Evolutionary conservation across 2,329 filamentous ascomycete species (phyloP), one percentile per base, ranked within the genome.

Genomic region (Aureobasidium melanogenum): DNA sequence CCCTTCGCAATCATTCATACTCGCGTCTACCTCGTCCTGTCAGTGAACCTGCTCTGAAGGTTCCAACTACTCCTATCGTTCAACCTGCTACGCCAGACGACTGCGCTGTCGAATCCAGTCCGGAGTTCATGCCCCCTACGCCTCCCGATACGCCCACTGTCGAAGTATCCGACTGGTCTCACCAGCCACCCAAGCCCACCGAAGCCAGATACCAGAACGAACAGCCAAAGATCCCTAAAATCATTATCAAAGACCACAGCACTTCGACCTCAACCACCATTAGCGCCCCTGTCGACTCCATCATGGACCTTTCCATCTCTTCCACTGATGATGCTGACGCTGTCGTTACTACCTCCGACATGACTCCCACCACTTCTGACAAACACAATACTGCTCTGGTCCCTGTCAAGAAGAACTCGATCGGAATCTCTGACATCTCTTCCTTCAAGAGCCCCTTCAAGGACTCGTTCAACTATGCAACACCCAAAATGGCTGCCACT

Each of bases 231-330:
- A 41, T 57, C 5, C 54, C 54, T 14, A 47, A 47, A 32, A 57
- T 57, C 5, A 43, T 57, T 26, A 57, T 57, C 54, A 57, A 57
- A 9, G 54, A 57, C 41, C 28, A 47, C 54, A 47, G 38, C 54
- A 24, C 28, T 38, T 47, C 41, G 9, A 57, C 54, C 30, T 47
- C 30, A 15, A 57, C 54, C 14, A 38, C 30, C 32, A 19, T 57
- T 43, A 57, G 54, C 17, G 54, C 54, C 22, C 54, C 54, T 38
- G 22, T 47, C 22, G 32, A 43, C 8, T 19, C 41, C 30, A 38
- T 19, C 10, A 36, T 57, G 41, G 30, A 57, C 12, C 54, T 57
- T 14, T 36, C 54, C 19, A 28, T 57, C 54, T 47, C 54, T 47
- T 47, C 41, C 19, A 28, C 26, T 7, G 22, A 28, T 30, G 39